Conservation (phyloP, 108 stramenopile species). For the Seminavis robusta region DNA sequence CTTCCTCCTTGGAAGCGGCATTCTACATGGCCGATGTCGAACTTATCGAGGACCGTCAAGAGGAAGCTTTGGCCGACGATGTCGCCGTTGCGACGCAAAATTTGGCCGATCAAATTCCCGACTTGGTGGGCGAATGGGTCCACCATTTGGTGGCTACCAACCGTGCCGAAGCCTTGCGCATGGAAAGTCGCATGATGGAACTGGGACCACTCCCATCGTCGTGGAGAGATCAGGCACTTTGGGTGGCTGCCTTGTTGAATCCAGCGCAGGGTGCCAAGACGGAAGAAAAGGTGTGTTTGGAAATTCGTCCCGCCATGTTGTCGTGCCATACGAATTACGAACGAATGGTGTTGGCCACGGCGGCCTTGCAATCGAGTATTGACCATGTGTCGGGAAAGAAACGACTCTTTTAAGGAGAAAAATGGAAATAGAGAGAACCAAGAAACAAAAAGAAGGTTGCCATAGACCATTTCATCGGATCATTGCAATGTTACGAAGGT, state of each 20-base stretch:
- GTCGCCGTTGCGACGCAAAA: not conserved
- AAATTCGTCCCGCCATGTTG: conserved; percentile 21
- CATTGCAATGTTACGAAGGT: too few relatives aligned
- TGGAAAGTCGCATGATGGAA: not conserved
- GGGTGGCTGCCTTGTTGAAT: conserved; percentile 4
- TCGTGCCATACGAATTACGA: conserved; percentile 14
- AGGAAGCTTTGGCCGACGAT: not conserved
- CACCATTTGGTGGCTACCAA: too few relatives aligned
- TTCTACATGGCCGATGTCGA: conserved; percentile 12
- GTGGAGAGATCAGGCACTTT: not conserved
- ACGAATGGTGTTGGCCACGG: conserved; percentile 7
- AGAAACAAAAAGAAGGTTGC: too few relatives aligned
- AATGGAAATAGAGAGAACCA: too few relatives aligned
- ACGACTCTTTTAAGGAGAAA: conserved; percentile 4
- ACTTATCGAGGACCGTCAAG: conserved; percentile 1
- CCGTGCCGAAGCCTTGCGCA: not conserved
- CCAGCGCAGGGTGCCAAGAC: too few relatives aligned
- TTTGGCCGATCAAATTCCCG: not conserved
- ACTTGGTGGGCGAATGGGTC: conserved; percentile 2
- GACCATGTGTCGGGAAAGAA: conserved; percentile 13
- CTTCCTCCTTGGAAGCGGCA: not conserved
- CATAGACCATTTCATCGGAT: too few relatives aligned
- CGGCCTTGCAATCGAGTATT: conserved; percentile 11
- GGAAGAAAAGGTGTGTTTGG: too few relatives aligned
- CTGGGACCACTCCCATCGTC: not conserved